These are phyloP conservation scores for Symbiodinium natans DNA, from an alignment of 73 alveolate genomes.

Conservation along the genomic window DNA sequence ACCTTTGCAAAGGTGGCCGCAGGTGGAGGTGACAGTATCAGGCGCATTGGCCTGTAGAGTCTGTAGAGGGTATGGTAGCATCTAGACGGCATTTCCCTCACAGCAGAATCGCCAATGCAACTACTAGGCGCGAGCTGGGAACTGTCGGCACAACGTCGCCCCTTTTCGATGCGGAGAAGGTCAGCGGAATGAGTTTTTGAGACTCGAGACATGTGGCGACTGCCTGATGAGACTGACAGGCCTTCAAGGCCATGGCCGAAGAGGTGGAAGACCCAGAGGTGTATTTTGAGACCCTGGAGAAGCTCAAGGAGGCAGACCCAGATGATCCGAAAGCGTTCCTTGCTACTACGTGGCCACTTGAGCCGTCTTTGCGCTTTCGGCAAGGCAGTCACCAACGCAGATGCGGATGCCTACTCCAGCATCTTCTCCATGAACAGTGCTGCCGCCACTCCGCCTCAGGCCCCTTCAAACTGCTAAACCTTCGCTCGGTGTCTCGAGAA, in stretches of 20 bases:
- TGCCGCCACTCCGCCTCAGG: constrained; percentile 77
- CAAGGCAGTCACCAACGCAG: constrained; percentile 47
- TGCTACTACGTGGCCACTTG: no score
- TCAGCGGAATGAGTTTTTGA: not conserved
- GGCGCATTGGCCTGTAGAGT: not conserved
- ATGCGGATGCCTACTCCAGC: constrained; percentile 84
- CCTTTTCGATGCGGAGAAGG: constrained; percentile 67
- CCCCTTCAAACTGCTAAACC: not conserved
- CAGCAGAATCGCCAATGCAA: no score
- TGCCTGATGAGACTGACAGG: no score
- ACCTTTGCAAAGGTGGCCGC: constrained; percentile 21
- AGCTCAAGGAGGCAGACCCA: constrained; percentile 25
- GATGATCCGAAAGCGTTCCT: not conserved
- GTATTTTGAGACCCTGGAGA: constrained; percentile 58
- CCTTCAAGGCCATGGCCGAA: constrained; percentile 83
- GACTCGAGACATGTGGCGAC: no score
- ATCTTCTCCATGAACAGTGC: constrained; percentile 73
- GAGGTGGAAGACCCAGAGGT: constrained; percentile 72
- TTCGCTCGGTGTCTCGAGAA: not conserved
- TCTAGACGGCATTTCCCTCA: no score
- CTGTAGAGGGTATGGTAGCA: no score
- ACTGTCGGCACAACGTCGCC: constrained; percentile 76
- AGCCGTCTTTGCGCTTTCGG: no score
- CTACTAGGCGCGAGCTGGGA: constrained; percentile 65
- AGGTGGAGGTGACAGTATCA: constrained; percentile 68